A percentile compares a stretch with the other conserved stretches of the same genome.
phyloP scores from a whole-genome alignment of 441 rosid species.

The Jatropha multifida region DNA sequence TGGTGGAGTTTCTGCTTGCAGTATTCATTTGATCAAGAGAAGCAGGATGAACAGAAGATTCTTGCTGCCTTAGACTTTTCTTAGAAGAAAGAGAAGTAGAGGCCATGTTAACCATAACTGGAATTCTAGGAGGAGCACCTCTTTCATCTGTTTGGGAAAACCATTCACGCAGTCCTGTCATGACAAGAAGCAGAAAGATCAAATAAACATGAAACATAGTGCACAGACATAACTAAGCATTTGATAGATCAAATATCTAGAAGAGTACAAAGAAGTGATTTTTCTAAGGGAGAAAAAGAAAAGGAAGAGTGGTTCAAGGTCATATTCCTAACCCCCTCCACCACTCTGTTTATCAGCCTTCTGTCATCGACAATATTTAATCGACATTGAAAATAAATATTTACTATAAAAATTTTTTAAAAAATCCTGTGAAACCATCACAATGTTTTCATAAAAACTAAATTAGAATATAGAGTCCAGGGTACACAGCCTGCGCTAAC shows the following conservation, averaged over 20 bases:
- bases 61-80: constrained; percentile 51
- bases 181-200: constrained; percentile 17
- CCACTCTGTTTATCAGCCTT: neutral
- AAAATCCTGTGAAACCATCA: neutral
- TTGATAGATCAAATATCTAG: neutral
- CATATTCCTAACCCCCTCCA: neutral
- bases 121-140: constrained; percentile 89
- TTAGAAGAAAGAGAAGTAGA: constrained; percentile 63
- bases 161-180: constrained; percentile 94
- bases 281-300: neutral
- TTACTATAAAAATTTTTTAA: neutral
- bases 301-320: neutral
- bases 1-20: constrained; percentile 63
- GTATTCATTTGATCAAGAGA: constrained; percentile 69
- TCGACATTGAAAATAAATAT: neutral
- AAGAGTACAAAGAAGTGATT: neutral
- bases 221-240: neutral
- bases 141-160: constrained; percentile 96
- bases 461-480: neutral
- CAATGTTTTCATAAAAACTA: neutral
- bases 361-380: neutral
- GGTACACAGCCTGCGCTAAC: neutral
- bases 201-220: constrained; percentile 17
- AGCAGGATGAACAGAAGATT: constrained; percentile 45
- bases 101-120: constrained; percentile 98